phyloP scores from a whole-genome alignment of 352 stramenopile species.

The Phytophthora tubulina region DNA sequence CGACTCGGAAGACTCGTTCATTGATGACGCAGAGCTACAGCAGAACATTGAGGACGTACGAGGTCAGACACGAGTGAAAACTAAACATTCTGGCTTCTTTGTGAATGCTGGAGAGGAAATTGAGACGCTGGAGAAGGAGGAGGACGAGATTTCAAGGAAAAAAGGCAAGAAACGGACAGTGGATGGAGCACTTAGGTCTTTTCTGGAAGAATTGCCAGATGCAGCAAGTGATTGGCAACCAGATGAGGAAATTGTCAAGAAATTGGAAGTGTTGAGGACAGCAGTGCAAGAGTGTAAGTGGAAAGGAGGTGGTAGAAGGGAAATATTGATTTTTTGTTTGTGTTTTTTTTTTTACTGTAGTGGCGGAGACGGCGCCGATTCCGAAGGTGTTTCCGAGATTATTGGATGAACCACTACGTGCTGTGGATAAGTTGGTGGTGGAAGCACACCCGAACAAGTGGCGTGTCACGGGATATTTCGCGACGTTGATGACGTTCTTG shows the following conservation, averaged over 20 bases:
- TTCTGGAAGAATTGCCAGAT: constrained; percentile 73
- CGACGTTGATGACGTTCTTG: constrained; percentile 88
- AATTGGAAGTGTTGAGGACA: constrained; percentile 67
- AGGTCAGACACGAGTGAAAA: constrained; percentile 76
- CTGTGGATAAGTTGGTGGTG: constrained; percentile 83
- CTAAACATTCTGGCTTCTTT: constrained; percentile 90
- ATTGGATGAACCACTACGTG: constrained; percentile 81
- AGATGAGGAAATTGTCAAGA: constrained; percentile 53
- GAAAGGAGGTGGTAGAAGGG: background rate
- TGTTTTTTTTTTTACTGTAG: constrained; percentile 32
- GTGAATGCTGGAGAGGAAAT: constrained; percentile 89
- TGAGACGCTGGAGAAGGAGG: constrained; percentile 69
- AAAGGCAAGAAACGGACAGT: constrained; percentile 54
- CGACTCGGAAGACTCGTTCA: constrained; percentile 91
- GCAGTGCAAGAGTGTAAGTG: constrained; percentile 72
- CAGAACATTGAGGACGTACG: constrained; percentile 88
- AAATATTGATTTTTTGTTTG: background rate
- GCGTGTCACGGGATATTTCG: constrained; percentile 91
- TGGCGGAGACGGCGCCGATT: constrained; percentile 65
- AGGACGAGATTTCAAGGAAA: constrained; percentile 14
- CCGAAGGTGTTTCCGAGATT: constrained; percentile 86
- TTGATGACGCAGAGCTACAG: constrained; percentile 85
- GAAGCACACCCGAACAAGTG: constrained; percentile 89
- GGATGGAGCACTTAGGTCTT: constrained; percentile 68
- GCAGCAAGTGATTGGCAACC: constrained; percentile 79